These are phyloP conservation scores for Graphilbum fragrans DNA, from an alignment of 2,329 filamentous ascomycete species.

Conservation along the genomic window DNA sequence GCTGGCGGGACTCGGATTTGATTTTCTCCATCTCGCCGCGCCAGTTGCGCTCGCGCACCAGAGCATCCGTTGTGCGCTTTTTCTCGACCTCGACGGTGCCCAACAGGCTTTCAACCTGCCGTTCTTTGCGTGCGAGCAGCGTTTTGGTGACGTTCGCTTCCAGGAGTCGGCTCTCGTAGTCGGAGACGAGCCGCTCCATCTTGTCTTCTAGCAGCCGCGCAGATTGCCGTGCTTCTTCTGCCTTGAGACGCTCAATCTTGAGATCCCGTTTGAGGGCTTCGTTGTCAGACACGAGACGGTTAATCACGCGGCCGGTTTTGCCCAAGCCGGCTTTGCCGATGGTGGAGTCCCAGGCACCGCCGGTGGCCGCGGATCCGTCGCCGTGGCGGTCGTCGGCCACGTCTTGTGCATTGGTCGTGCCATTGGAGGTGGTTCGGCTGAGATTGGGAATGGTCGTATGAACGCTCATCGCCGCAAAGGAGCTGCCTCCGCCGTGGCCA, in stretches of 20 bases:
- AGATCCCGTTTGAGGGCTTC: constrained; percentile 65
- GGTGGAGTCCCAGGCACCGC: constrained; percentile 44
- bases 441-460: not conserved
- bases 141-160: constrained; percentile 62
- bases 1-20: constrained; percentile 43
- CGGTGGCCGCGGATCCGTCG: constrained; percentile 21
- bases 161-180: constrained; percentile 58
- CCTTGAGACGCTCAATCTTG: constrained; percentile 49
- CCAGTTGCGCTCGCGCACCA: constrained; percentile 48
- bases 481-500: constrained; percentile 3
- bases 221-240: constrained; percentile 60
- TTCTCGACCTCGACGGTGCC: constrained; percentile 52
- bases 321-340: constrained; percentile 59
- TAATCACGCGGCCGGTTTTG: constrained; percentile 69
- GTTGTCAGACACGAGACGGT: constrained; percentile 69
- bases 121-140: constrained; percentile 58
- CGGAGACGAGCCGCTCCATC: constrained; percentile 53
- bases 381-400: constrained; percentile 10
- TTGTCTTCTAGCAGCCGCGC: constrained; percentile 58
- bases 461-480: constrained; percentile 1
- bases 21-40: constrained; percentile 52
- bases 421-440: not conserved
- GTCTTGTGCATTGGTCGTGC: not conserved
- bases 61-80: constrained; percentile 45
- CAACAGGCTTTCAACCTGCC: constrained; percentile 60